Conservation (phyloP, 805 yeast species). For the Suhomyces sp. region DNA sequence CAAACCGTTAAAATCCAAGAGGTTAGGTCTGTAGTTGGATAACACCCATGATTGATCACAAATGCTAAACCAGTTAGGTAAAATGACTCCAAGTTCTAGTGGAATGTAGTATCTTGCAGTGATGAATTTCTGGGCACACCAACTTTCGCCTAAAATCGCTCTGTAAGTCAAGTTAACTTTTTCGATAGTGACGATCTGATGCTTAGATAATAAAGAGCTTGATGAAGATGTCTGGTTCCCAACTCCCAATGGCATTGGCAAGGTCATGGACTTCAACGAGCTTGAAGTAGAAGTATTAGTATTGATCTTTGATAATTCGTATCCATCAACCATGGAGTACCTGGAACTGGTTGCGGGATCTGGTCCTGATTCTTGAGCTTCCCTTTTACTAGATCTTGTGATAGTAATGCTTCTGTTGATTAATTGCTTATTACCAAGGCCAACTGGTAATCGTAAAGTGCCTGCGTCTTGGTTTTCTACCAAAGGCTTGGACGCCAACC, state of each 20-base stretch:
- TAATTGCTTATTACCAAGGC: conserved; percentile 38
- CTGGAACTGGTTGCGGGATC: conserved; percentile 18
- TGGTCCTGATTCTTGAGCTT: conserved; percentile 20
- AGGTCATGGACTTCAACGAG: conserved; percentile 39
- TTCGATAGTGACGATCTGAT: conserved; percentile 46
- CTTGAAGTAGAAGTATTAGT: conserved; percentile 46
- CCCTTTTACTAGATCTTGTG: conserved; percentile 35
- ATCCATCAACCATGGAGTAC: conserved; percentile 56
- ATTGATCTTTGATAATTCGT: conserved; percentile 52
- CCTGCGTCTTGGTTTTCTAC: conserved; percentile 35
- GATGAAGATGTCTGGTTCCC: conserved; percentile 44
- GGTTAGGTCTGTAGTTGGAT: conserved; percentile 50
- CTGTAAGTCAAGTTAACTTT: conserved; percentile 53
- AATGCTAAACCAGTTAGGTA: conserved; percentile 49
- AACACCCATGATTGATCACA: conserved; percentile 60
- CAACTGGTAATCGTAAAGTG: not conserved
- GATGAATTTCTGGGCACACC: conserved; percentile 39
- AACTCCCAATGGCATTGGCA: conserved; percentile 44
- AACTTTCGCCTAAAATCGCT: conserved; percentile 48
- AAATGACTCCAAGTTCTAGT: conserved; percentile 32
- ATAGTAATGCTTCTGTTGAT: conserved; percentile 51
- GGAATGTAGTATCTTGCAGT: conserved; percentile 31
- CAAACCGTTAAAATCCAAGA: conserved; percentile 62
- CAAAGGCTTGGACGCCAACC: conserved; percentile 55
- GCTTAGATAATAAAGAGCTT: conserved; percentile 36